phyloP scores from a whole-genome alignment of 768 basidiomycete genomes.

The Bullera alba region DNA sequence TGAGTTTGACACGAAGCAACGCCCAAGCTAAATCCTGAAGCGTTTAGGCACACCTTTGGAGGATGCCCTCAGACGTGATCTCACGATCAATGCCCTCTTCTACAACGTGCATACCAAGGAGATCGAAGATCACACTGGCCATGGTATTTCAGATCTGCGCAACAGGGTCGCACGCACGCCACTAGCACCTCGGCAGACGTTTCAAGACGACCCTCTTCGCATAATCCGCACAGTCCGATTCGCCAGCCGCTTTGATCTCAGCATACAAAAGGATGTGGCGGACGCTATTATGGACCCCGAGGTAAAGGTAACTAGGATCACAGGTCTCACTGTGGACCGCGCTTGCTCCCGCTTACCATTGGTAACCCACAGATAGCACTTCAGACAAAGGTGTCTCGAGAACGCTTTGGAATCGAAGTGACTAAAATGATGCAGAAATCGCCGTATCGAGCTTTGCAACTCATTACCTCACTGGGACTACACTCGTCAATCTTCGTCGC shows the following conservation, averaged over 20 bases:
- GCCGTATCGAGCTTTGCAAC: constrained; percentile 63
- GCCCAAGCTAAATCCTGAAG: constrained; percentile 48
- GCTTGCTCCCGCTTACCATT: no score
- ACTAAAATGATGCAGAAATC: constrained; percentile 93
- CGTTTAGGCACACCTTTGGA: constrained; percentile 83
- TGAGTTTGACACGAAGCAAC: constrained; percentile 48
- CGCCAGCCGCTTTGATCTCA: constrained; percentile 80
- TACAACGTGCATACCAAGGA: constrained; percentile 81
- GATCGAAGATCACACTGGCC: constrained; percentile 75
- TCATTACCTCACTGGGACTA: constrained; percentile 68
- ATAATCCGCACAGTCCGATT: constrained; percentile 87
- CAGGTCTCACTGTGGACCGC: neutral
- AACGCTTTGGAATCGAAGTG: constrained; percentile 84
- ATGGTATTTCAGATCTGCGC: constrained; percentile 80
- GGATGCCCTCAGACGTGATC: constrained; percentile 83
- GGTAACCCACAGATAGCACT: constrained; percentile 54
- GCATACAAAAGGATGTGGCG: constrained; percentile 49
- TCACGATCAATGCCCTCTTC: constrained; percentile 92
- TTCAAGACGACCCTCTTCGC: constrained; percentile 86
- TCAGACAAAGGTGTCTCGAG: constrained; percentile 73
- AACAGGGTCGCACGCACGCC: constrained; percentile 80
- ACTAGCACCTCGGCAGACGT: constrained; percentile 75
- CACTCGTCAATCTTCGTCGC: constrained; percentile 50
- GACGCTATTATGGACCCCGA: constrained; percentile 53
- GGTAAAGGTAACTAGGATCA: constrained; percentile 47